phyloP scores from a whole-genome alignment of 225 moss, liverwort and hornwort species.

The Marchantia paleacea region DNA sequence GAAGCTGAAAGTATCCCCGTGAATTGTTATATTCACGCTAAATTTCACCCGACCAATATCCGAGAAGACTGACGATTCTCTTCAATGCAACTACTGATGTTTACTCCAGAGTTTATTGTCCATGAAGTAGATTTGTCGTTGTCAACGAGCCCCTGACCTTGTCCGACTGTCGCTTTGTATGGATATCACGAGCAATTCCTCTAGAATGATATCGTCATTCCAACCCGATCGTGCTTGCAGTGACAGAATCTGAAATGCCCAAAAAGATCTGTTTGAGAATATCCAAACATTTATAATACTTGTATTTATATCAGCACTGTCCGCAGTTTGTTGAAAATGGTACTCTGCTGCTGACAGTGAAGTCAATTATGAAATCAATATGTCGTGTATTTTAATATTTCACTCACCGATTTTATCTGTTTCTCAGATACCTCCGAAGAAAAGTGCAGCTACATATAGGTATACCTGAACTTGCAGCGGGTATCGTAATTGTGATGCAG shows the following conservation, averaged over 20 bases:
- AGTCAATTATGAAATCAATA: neutral
- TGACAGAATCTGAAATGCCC: no score
- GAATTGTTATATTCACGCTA: no score
- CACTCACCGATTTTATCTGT: neutral
- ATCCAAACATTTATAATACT: no score
- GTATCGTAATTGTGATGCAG: no score
- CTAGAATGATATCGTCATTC: neutral
- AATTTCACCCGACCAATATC: no score
- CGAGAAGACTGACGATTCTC: no score
- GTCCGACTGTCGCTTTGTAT: neutral
- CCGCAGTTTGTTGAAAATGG: neutral
- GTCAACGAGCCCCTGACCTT: neutral
- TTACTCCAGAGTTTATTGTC: no score
- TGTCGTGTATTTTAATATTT: neutral
- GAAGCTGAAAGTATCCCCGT: neutral
- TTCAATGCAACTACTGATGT: no score
- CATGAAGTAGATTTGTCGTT: neutral
- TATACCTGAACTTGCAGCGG: constrained; percentile 28
- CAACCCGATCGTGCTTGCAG: no score
- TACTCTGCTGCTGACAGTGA: neutral
- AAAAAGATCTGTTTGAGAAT: no score
- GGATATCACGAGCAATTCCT: neutral
- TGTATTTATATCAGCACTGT: neutral
- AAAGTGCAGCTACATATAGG: constrained; percentile 95
- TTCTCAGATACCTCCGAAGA: constrained; percentile 88